Evolutionary conservation across 2,329 filamentous ascomycete genomes (phyloP).

Genomic region (Colletotrichum karsti): DNA sequence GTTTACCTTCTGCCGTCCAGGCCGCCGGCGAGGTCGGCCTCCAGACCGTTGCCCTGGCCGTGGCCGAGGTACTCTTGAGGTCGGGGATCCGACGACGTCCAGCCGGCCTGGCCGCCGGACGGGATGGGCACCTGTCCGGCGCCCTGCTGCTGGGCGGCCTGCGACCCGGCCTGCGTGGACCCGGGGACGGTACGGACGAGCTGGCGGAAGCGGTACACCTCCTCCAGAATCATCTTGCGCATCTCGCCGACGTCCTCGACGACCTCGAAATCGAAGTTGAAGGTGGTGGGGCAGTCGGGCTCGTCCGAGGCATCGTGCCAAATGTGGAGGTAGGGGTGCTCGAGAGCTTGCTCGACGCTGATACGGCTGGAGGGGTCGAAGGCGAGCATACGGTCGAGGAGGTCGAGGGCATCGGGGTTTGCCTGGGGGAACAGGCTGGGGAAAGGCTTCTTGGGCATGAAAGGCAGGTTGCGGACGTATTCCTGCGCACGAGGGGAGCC

Average conservation of each 20-base stretch:
- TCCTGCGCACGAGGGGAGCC: conserved; percentile 96
- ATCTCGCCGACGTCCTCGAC: conserved; percentile 94
- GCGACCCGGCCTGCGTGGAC: conserved; percentile 37
- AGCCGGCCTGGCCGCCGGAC: conserved; percentile 56
- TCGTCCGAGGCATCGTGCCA: conserved; percentile 99
- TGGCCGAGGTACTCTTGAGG: conserved; percentile 63
- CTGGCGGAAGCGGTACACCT: conserved; percentile 87
- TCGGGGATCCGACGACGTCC: conserved; percentile 67
- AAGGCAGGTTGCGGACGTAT: conserved; percentile 95
- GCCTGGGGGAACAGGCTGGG: conserved; percentile 88
- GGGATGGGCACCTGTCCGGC: conserved; percentile 62
- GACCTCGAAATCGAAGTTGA: conserved; percentile 99
- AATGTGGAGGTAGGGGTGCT: conserved; percentile 96
- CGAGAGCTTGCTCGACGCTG: conserved; percentile 91
- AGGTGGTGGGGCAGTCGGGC: conserved; percentile 89
- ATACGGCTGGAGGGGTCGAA: conserved; percentile 96
- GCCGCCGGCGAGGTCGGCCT: conserved; percentile 67
- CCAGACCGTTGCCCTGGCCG: conserved; percentile 56
- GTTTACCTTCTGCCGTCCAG: conserved; percentile 55
- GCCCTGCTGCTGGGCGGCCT: conserved; percentile 43
- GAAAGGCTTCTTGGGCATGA: conserved; percentile 94
- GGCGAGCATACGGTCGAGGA: conserved; percentile 95
- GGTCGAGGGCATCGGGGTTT: conserved; percentile 94
- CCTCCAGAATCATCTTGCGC: conserved; percentile 97
- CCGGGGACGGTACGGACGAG: conserved; percentile 61